Conservation (phyloP, 768 basidiomycete species). For the Candolleomyces efflorescens region DNA sequence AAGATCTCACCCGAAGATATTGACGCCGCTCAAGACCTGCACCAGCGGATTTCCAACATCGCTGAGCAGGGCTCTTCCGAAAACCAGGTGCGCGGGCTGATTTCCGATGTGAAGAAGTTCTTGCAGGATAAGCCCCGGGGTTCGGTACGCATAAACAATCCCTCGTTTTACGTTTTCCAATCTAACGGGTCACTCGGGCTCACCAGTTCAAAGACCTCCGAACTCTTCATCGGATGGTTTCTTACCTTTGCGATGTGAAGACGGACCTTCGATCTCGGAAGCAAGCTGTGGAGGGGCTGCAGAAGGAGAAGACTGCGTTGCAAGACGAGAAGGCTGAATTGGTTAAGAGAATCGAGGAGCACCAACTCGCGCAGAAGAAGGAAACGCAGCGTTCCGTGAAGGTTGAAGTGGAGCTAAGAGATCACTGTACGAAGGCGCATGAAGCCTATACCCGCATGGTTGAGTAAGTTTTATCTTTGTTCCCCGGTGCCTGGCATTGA, state of each 20-base stretch:
- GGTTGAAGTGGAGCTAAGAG: slow-evolving; percentile 50
- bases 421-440: slow-evolving; percentile 45
- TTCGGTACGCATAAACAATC: slow-evolving; percentile 31
- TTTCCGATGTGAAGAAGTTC: slow-evolving; percentile 47
- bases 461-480: slow-evolving; percentile 29
- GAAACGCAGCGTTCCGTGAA: slow-evolving; percentile 50
- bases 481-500: not conserved
- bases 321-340: slow-evolving; percentile 31
- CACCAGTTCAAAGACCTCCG: slow-evolving; percentile 48
- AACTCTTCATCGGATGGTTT: slow-evolving; percentile 43
- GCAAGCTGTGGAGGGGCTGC: slow-evolving; percentile 25
- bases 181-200: slow-evolving; percentile 8
- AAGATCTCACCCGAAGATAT: slow-evolving; percentile 26
- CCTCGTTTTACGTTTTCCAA: not conserved
- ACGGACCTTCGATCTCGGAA: slow-evolving; percentile 32
- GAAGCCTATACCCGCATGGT: slow-evolving; percentile 36
- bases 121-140: slow-evolving; percentile 41
- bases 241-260: slow-evolving; percentile 48
- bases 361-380: slow-evolving; percentile 35
- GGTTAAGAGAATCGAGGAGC: slow-evolving; percentile 34
- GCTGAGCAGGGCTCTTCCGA: slow-evolving; percentile 55
- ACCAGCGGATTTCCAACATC: slow-evolving; percentile 48
- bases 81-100: slow-evolving; percentile 42
- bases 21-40: slow-evolving; percentile 47
- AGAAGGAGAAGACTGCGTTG: slow-evolving; percentile 28